Percentiles rank a stretch among this genome's conserved stretches.
Evolutionary conservation across 2,329 filamentous ascomycete genomes (phyloP).

Genomic region (Grosmannia huntii): DNA sequence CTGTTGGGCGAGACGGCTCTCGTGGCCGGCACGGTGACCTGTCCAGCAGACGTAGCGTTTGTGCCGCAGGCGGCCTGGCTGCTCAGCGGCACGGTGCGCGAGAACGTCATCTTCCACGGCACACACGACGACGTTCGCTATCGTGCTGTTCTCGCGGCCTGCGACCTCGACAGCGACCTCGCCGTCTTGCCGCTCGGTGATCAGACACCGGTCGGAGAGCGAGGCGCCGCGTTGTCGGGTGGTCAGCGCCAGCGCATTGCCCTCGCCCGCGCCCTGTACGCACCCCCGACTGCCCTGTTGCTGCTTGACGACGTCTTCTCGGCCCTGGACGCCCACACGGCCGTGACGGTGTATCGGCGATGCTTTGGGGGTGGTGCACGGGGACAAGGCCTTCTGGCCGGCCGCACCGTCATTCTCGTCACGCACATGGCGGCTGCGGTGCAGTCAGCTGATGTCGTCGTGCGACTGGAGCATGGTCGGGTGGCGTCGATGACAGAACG

Average conservation of each 20-base stretch:
- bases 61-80: constrained; percentile 41
- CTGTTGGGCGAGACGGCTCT: constrained; percentile 17
- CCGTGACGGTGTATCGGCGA: constrained; percentile 20
- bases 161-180: constrained; percentile 76
- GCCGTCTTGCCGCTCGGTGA: constrained; percentile 79
- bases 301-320: constrained; percentile 84
- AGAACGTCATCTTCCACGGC: constrained; percentile 26
- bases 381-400: constrained; percentile 43
- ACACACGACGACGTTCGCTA: constrained; percentile 63
- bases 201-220: constrained; percentile 79
- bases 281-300: constrained; percentile 59
- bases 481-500: neutral
- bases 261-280: constrained; percentile 78
- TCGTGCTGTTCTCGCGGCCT: constrained; percentile 68
- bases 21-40: constrained; percentile 13
- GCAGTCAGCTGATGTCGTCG: constrained; percentile 63
- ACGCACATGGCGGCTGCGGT: constrained; percentile 65
- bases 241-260: constrained; percentile 92
- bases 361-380: constrained; percentile 26
- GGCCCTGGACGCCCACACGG: constrained; percentile 70
- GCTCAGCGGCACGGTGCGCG: constrained; percentile 47
- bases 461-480: constrained; percentile 46
- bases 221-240: constrained; percentile 82
- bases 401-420: constrained; percentile 63
- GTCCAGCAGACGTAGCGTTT: constrained; percentile 21